These are phyloP conservation scores for Stenocarpella maydis DNA, from an alignment of 2,329 filamentous ascomycete species.

Conservation along the genomic window DNA sequence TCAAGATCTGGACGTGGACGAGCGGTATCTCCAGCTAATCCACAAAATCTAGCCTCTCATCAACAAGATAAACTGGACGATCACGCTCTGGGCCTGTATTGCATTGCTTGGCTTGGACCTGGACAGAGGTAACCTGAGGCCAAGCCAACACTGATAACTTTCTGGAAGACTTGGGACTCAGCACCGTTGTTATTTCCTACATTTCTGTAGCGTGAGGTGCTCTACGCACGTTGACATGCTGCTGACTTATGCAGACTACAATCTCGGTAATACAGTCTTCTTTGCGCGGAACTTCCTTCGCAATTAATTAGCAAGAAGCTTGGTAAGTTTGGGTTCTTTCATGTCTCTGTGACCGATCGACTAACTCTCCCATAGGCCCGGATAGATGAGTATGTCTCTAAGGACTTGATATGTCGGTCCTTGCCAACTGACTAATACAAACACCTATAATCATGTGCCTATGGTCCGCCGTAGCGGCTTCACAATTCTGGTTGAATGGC, in stretches of 20 bases:
- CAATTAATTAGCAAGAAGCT: slow-evolving; percentile 66
- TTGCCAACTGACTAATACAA: background rate
- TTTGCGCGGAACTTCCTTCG: slow-evolving; percentile 67
- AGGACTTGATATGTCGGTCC: accelerated
- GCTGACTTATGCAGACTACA: slow-evolving; percentile 49
- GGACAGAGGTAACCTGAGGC: slow-evolving; percentile 55
- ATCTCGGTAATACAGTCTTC: slow-evolving; percentile 63
- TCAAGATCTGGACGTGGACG: accelerated
- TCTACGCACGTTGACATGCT: too few relatives aligned
- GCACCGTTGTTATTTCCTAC: slow-evolving; percentile 43
- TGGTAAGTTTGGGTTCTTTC: slow-evolving; percentile 35
- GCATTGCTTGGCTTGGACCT: slow-evolving; percentile 63
- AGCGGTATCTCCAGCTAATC: background rate
- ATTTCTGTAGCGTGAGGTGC: too few relatives aligned
- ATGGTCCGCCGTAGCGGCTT: slow-evolving; percentile 46
- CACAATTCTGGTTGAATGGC: slow-evolving; percentile 43
- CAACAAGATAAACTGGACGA: slow-evolving; percentile 57
- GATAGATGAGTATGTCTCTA: slow-evolving; percentile 42
- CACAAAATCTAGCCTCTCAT: slow-evolving; percentile 35
- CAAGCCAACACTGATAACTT: slow-evolving; percentile 47
- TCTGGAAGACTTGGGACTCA: slow-evolving; percentile 44
- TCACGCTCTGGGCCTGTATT: slow-evolving; percentile 60
- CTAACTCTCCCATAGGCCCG: background rate
- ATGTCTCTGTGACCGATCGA: background rate
- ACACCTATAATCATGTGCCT: slow-evolving; percentile 48